Evolutionary conservation across 2,329 filamentous ascomycete species (phyloP).

Genomic region (Hypoxylon sp.): DNA sequence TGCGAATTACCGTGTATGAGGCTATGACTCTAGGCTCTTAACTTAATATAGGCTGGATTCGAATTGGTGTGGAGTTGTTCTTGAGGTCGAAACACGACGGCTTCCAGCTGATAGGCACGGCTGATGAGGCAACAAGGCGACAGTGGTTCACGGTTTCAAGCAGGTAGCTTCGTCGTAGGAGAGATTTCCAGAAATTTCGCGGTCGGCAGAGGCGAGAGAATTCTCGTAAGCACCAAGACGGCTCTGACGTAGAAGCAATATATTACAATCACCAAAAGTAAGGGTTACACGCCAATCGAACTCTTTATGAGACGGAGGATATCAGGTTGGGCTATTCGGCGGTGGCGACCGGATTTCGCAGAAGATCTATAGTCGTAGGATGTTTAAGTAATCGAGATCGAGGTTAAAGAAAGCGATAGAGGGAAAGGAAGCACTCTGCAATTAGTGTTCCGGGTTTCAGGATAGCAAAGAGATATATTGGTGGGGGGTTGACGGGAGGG

Average conservation of each 20-base stretch:
- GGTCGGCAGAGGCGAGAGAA: conserved; percentile 24
- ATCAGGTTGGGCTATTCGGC: conserved; percentile 30
- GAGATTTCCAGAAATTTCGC: conserved; percentile 17
- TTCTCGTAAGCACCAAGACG: conserved; percentile 36
- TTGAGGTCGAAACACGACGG: conserved; percentile 41
- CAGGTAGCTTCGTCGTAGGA: conserved; percentile 24
- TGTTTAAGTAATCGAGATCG: conserved; percentile 35
- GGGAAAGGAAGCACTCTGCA: conserved; percentile 34
- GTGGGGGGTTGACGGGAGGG: conserved; percentile 17
- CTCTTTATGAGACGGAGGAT: conserved; percentile 30
- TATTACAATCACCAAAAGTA: conserved; percentile 39
- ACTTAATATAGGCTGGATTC: conserved; percentile 31
- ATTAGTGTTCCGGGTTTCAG: conserved; percentile 36
- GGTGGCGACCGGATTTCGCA: conserved; percentile 35
- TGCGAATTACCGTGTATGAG: conserved; percentile 37
- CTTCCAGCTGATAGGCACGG: conserved; percentile 37
- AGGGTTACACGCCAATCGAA: conserved; percentile 30
- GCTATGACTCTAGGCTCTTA: conserved; percentile 26
- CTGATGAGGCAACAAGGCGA: conserved; percentile 18
- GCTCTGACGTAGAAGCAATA: conserved; percentile 35
- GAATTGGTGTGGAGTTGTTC: conserved; percentile 26
- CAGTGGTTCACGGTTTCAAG: conserved; percentile 20
- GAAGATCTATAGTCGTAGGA: conserved; percentile 32
- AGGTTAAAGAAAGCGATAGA: conserved; percentile 27
- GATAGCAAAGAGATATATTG: conserved; percentile 35